Evolutionary conservation across 2,329 filamentous ascomycete species (phyloP).

Genomic region (Penicillium sp.): DNA sequence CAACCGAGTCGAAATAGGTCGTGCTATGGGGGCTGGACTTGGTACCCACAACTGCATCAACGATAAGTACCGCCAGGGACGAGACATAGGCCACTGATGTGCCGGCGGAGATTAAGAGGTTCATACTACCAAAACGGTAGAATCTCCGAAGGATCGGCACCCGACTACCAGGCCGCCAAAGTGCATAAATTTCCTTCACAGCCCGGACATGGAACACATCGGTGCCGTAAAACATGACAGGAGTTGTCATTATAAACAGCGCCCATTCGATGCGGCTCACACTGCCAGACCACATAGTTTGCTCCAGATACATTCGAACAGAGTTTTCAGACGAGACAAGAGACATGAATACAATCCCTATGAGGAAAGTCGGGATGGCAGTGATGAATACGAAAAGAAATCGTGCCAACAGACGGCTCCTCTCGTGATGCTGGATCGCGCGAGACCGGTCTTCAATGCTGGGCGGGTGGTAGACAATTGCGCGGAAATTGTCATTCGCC

Average conservation of each 20-base stretch:
- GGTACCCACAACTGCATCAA: constrained; percentile 36
- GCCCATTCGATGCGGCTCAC: constrained; percentile 70
- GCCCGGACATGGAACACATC: constrained; percentile 75
- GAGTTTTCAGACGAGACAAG: constrained; percentile 55
- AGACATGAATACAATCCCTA: constrained; percentile 87
- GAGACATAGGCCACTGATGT: constrained; percentile 81
- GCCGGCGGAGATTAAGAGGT: constrained; percentile 80
- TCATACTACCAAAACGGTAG: constrained; percentile 94
- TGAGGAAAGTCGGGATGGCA: constrained; percentile 72
- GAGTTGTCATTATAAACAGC: constrained; percentile 71
- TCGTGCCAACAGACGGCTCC: constrained; percentile 59
- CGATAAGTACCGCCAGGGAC: constrained; percentile 68
- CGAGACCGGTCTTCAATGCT: constrained; percentile 74
- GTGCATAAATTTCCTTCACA: constrained; percentile 63
- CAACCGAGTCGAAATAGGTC: constrained; percentile 81
- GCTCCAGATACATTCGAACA: constrained; percentile 58
- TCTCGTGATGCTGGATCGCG: constrained; percentile 61
- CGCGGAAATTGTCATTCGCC: constrained; percentile 57
- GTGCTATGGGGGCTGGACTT: constrained; percentile 47
- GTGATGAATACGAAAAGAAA: constrained; percentile 59
- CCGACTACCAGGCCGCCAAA: constrained; percentile 69
- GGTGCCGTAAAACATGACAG: constrained; percentile 76
- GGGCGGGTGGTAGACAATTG: constrained; percentile 67
- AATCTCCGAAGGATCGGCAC: constrained; percentile 67
- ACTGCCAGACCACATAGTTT: constrained; percentile 58